A percentile compares a stretch with the other conserved stretches of the same genome.
These are phyloP conservation scores for Fusarium marasasianum DNA, from an alignment of 2,329 filamentous ascomycete genomes.

Conservation along the genomic window DNA sequence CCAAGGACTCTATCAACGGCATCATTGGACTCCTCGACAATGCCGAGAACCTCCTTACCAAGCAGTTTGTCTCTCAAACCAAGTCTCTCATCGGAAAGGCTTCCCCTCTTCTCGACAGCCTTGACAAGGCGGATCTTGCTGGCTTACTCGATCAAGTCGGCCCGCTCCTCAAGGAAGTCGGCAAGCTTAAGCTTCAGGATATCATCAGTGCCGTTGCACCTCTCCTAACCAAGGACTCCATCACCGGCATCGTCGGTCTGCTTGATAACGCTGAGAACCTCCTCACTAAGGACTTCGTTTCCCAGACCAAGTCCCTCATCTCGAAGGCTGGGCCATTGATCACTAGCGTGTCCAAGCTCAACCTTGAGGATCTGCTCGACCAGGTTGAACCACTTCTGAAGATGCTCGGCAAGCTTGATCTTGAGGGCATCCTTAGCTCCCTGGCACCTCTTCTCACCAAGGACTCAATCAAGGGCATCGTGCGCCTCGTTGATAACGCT, in stretches of 20 bases:
- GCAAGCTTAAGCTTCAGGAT: slow-evolving; percentile 46
- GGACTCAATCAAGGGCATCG: slow-evolving; percentile 44
- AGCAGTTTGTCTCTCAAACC: slow-evolving; percentile 42
- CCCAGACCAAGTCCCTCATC: slow-evolving; percentile 41
- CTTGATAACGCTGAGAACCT: slow-evolving; percentile 47
- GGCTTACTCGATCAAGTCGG: slow-evolving; percentile 46
- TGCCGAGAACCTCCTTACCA: slow-evolving; percentile 43
- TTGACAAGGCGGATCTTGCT: slow-evolving; percentile 47
- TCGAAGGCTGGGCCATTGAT: slow-evolving; percentile 46
- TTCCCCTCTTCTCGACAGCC: slow-evolving; percentile 45
- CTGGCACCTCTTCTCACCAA: slow-evolving; percentile 42
- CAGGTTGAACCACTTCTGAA: slow-evolving; percentile 50
- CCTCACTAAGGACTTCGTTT: slow-evolving; percentile 42
- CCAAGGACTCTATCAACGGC: slow-evolving; percentile 44
- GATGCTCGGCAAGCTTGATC: slow-evolving; percentile 43
- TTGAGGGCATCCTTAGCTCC: slow-evolving; percentile 43
- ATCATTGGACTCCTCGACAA: slow-evolving; percentile 48
- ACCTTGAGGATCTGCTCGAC: slow-evolving; percentile 47
- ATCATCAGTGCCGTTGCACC: background rate
- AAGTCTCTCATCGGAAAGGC: slow-evolving; percentile 42
- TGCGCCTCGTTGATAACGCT: slow-evolving; percentile 45
- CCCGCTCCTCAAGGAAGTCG: slow-evolving; percentile 46
- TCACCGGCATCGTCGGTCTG: slow-evolving; percentile 47
- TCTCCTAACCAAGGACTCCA: slow-evolving; percentile 38
- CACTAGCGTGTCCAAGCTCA: slow-evolving; percentile 44